These are phyloP conservation scores for Strobilomyces echinocephalus DNA, from an alignment of 768 basidiomycete species.

Conservation along the genomic window DNA sequence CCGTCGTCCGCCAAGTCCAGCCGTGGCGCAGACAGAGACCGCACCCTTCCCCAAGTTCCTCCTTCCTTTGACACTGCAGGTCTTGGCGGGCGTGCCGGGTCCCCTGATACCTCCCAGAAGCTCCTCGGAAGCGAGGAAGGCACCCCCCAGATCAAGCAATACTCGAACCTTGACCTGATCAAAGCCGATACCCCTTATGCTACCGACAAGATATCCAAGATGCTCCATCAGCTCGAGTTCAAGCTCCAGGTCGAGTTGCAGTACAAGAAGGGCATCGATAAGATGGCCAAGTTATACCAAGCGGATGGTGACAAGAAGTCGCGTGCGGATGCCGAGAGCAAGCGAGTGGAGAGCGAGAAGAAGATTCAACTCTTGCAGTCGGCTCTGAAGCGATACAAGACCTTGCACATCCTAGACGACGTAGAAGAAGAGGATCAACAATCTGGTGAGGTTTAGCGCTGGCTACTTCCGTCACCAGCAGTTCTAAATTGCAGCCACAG, in stretches of 20 bases:
- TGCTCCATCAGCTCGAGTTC: conserved; percentile 99
- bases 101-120: conserved; percentile 38
- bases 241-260: conserved; percentile 98
- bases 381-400: conserved; percentile 95
- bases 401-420: conserved; percentile 88
- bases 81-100: conserved; percentile 31
- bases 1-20: conserved; percentile 16
- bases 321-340: conserved; percentile 87
- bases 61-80: conserved; percentile 40
- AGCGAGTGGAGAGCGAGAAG: conserved; percentile 90
- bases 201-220: conserved; percentile 91
- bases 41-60: conserved; percentile 44
- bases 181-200: conserved; percentile 97
- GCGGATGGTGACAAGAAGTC: conserved; percentile 98
- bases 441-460: conserved; percentile 36
- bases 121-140: conserved; percentile 38
- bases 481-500: conserved; percentile 36
- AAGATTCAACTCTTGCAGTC: conserved; percentile 92
- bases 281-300: conserved; percentile 96
- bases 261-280: conserved; percentile 97
- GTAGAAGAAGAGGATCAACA: conserved; percentile 81
- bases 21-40: conserved; percentile 29
- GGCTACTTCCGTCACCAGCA: background rate
- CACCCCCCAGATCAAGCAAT: conserved; percentile 54
- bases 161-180: conserved; percentile 87